Conservation (phyloP, 306 rosid genomes). For the Morella rubra region DNA sequence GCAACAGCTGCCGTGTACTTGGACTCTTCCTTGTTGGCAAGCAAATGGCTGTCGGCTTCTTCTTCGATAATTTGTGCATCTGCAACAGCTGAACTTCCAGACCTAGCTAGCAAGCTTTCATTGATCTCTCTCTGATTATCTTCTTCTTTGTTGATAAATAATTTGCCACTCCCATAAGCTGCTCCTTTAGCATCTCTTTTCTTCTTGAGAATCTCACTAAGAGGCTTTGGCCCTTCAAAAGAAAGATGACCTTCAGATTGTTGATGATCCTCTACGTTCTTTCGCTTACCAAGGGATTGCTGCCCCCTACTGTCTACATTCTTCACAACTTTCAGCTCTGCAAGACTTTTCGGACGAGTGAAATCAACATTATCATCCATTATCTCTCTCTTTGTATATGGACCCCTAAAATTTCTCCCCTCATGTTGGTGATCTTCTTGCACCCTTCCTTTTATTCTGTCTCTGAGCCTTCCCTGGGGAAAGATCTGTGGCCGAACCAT, state of each 20-base stretch:
- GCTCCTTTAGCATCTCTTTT: slow-evolving; percentile 60
- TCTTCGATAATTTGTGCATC: slow-evolving; percentile 36
- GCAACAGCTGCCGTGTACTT: slow-evolving; percentile 34
- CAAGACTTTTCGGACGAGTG: slow-evolving; percentile 62
- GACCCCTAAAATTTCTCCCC: slow-evolving; percentile 47
- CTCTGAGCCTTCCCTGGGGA: slow-evolving; percentile 62
- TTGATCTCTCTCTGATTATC: slow-evolving; percentile 35
- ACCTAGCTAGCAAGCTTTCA: slow-evolving; percentile 22
- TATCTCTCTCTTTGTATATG: slow-evolving; percentile 45
- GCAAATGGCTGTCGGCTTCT: slow-evolving; percentile 22
- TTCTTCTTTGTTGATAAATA: slow-evolving; percentile 26
- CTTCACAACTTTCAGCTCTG: slow-evolving; percentile 62
- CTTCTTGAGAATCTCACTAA: slow-evolving; percentile 84
- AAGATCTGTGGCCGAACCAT: slow-evolving; percentile 50
- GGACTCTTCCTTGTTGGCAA: slow-evolving; percentile 33
- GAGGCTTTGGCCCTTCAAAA: slow-evolving; percentile 93
- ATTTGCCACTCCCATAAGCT: slow-evolving; percentile 41
- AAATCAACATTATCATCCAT: slow-evolving; percentile 44
- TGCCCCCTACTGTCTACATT: slow-evolving; percentile 50
- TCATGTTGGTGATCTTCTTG: slow-evolving; percentile 51
- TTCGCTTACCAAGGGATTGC: slow-evolving; percentile 56
- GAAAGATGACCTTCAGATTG: slow-evolving; percentile 53
- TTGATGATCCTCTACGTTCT: slow-evolving; percentile 39
- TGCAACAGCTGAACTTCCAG: slow-evolving; percentile 1
- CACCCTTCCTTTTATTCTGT: slow-evolving; percentile 67